phyloP scores from a whole-genome alignment of 2,329 filamentous ascomycete species.

The Fusarium sp. region DNA sequence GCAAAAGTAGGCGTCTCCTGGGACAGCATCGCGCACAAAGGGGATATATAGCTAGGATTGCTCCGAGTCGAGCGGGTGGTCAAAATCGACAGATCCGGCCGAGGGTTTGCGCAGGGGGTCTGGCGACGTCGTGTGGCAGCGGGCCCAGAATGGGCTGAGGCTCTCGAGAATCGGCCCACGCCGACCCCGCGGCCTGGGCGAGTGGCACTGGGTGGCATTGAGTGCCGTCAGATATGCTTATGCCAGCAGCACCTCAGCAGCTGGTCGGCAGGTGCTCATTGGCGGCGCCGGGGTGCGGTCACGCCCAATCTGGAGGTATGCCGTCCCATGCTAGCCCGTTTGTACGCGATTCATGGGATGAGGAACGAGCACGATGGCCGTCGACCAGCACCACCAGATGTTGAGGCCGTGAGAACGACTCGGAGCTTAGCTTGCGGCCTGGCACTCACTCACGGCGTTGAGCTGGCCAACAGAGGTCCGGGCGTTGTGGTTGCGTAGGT shows the following conservation, averaged over 20 bases:
- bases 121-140: conserved; percentile 50
- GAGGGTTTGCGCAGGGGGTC: conserved; percentile 45
- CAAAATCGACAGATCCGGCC: conserved; percentile 47
- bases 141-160: conserved; percentile 51
- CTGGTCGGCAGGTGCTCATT: conserved; percentile 20
- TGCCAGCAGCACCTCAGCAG: conserved; percentile 32
- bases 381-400: background rate
- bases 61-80: conserved; percentile 17
- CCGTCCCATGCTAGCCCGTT: conserved; percentile 15
- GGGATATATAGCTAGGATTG: conserved; percentile 43
- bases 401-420: background rate
- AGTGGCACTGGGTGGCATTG: conserved; percentile 22
- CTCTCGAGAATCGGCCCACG: conserved; percentile 51
- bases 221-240: conserved; percentile 46
- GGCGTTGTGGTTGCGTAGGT: conserved; percentile 14
- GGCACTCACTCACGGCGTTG: background rate
- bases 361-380: background rate
- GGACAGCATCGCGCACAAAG: conserved; percentile 38
- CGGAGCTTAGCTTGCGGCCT: background rate
- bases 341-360: conserved; percentile 18
- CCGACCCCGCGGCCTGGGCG: conserved; percentile 45
- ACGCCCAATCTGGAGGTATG: conserved; percentile 26
- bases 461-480: conserved; percentile 18
- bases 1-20: conserved; percentile 25
- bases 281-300: conserved; percentile 18